phyloP scores from a whole-genome alignment of 2,329 filamentous ascomycete species.

The Neospermospora avenae region DNA sequence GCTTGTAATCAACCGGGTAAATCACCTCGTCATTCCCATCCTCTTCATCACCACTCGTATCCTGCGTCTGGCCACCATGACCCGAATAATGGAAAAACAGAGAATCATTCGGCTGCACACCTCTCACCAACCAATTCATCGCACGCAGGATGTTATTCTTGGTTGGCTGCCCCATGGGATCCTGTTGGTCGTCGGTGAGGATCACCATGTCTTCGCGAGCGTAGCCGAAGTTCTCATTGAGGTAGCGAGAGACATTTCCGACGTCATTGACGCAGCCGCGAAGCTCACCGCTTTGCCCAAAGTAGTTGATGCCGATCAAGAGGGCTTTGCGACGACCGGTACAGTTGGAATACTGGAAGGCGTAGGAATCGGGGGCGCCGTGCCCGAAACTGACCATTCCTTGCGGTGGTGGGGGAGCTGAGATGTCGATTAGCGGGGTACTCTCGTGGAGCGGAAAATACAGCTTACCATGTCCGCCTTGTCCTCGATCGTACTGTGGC shows the following conservation, averaged over 20 bases:
- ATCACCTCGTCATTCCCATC: slow-evolving; percentile 82
- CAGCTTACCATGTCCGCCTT: slow-evolving; percentile 8
- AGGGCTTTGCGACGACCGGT: slow-evolving; percentile 84
- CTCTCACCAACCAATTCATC: slow-evolving; percentile 98
- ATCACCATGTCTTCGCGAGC: slow-evolving; percentile 95
- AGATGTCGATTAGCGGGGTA: background rate
- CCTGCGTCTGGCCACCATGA: slow-evolving; percentile 76
- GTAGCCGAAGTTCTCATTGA: slow-evolving; percentile 86
- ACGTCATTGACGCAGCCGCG: slow-evolving; percentile 96
- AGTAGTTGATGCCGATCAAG: slow-evolving; percentile 94
- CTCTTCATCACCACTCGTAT: slow-evolving; percentile 74
- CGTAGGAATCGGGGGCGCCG: slow-evolving; percentile 76
- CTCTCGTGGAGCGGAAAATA: background rate
- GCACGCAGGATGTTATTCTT: slow-evolving; percentile 92
- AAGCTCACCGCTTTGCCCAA: slow-evolving; percentile 83
- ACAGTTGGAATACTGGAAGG: slow-evolving; percentile 87
- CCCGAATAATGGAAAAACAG: slow-evolving; percentile 97
- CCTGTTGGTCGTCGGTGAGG: slow-evolving; percentile 93
- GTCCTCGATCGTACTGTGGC: slow-evolving; percentile 4
- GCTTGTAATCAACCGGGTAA: slow-evolving; percentile 76
- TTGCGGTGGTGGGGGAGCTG: slow-evolving; percentile 49
- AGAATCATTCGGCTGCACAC: slow-evolving; percentile 86
- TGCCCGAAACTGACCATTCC: slow-evolving; percentile 67
- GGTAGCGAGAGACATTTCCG: slow-evolving; percentile 91
- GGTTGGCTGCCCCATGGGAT: slow-evolving; percentile 92